Evolutionary conservation across 345 rosid species (phyloP).

Genomic region (Lenwebbia sp.): DNA sequence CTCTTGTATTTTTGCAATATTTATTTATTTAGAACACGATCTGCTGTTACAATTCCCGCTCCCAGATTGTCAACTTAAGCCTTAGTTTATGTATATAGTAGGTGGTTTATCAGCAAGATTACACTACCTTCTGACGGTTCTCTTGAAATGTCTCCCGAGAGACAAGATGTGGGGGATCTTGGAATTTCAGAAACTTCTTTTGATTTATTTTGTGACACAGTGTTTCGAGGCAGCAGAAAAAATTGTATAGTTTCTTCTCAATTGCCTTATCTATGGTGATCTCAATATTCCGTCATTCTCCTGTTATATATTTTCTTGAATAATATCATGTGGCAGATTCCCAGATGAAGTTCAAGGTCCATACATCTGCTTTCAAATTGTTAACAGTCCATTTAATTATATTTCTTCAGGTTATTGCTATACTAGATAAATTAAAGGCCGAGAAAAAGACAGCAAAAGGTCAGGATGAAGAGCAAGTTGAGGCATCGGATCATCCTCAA

Average conservation of each 20-base stretch:
- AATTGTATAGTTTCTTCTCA: background rate
- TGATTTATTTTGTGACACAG: background rate
- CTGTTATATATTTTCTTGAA: background rate
- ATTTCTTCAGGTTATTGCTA: slow-evolving; percentile 54
- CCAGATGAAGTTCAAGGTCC: background rate
- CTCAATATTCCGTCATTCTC: background rate
- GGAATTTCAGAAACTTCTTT: background rate
- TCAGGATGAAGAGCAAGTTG: slow-evolving; percentile 14
- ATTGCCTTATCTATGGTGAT: background rate
- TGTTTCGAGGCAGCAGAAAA: background rate
- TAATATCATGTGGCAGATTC: background rate
- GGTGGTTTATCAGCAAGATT: background rate
- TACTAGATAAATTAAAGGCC: slow-evolving; percentile 68
- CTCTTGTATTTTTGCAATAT: background rate
- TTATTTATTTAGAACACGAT: background rate
- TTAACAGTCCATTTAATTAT: background rate
- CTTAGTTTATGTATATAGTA: background rate
- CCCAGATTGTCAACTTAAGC: background rate
- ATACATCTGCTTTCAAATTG: background rate
- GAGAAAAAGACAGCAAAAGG: slow-evolving; percentile 27
- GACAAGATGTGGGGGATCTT: background rate
- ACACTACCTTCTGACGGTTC: background rate
- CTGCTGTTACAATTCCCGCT: background rate
- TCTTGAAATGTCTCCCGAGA: background rate
- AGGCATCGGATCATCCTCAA: slow-evolving; percentile 21